Percentiles rank a stretch among this genome's conserved stretches.
phyloP scores from a whole-genome alignment of 805 yeast genomes.

The Ogataea angusta region DNA sequence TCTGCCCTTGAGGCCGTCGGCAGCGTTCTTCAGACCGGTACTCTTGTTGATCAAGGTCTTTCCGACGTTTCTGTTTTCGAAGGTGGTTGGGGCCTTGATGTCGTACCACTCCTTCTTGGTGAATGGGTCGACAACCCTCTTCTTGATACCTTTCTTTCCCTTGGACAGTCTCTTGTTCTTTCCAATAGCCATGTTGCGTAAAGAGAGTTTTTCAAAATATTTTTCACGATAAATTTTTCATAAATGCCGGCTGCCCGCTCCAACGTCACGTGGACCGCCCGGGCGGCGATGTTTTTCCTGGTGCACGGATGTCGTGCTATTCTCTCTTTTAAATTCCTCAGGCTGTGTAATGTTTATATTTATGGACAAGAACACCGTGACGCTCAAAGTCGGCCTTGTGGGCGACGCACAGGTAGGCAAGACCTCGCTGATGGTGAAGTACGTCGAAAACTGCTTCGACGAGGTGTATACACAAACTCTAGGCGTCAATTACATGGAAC shows the following conservation, averaged over 20 bases:
- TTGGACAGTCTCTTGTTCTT: conserved; percentile 75
- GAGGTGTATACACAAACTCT: conserved; percentile 90
- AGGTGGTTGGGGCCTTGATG: conserved; percentile 98
- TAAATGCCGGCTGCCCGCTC: conserved; percentile 3
- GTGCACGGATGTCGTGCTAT: not conserved
- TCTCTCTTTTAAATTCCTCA: not conserved
- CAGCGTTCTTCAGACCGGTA: conserved; percentile 96
- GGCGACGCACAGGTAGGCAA: conserved; percentile 98
- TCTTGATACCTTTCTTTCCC: conserved; percentile 97
- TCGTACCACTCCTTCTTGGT: conserved; percentile 99
- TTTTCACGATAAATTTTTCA: conserved; percentile 16
- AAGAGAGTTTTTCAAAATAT: conserved; percentile 12
- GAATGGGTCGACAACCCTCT: conserved; percentile 99
- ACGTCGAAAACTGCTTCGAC: conserved; percentile 92
- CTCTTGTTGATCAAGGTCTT: conserved; percentile 98
- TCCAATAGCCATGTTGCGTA: conserved; percentile 54
- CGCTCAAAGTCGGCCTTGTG: conserved; percentile 83
- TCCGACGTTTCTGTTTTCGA: conserved; percentile 98
- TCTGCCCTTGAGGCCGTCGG: conserved; percentile 98
- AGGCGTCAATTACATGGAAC: conserved; percentile 95
- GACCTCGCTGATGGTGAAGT: conserved; percentile 93
- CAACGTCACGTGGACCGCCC: conserved; percentile 8
- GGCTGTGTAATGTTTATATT: conserved; percentile 13
- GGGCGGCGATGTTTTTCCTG: no score
- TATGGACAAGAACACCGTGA: conserved; percentile 41